Evolutionary conservation across 306 rosid species (phyloP), one percentile per base, ranked within the genome.

Genomic region (Quercus wislizeni): DNA sequence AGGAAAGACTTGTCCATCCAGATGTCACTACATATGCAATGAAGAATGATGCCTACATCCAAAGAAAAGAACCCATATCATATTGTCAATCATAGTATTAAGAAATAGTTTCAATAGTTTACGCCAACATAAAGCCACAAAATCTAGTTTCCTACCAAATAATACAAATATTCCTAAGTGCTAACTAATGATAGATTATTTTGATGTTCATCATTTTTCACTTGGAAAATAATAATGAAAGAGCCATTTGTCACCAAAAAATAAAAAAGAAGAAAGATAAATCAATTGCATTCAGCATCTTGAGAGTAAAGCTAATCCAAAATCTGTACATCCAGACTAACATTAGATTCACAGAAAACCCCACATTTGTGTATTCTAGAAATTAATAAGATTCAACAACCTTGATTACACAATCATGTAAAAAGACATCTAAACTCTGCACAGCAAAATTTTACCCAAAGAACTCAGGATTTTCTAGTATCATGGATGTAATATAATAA

Each of bases 11-110:
- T 30, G 98, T 90, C 94, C 98, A 93, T 70, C 87, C 88, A 18
- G 90, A 84, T 20, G 88, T 86, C 81, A 86, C 87, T 55, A 81
- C 82, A 83, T 89, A 93, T 65, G 97, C 84, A 74, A 93, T 91
- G 90, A 93, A 93, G 85, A 93, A 93, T 19, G 97, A 86, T 18
- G 94, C 98, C 98, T 92, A 83, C 91, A 84, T 20, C 86, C 76
- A 77, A 25, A 46, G 79, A 14, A 79, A 67, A 65, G 15, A 77
- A 65, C 31, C 28, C 23, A 78, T 27, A 41, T 58, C 25, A 31
- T 15, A 64, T 28, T 30, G 6, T 58, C 58, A 13, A 74, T 61
- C 46, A 59, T 46, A 5, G 33, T 46, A 55, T 30, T 18, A 19
- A 61, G 13, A 69, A 68, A 21, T 5, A 18, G 41, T 63, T 63